phyloP scores from a whole-genome alignment of 768 basidiomycete genomes.

The Collybia nuda region DNA sequence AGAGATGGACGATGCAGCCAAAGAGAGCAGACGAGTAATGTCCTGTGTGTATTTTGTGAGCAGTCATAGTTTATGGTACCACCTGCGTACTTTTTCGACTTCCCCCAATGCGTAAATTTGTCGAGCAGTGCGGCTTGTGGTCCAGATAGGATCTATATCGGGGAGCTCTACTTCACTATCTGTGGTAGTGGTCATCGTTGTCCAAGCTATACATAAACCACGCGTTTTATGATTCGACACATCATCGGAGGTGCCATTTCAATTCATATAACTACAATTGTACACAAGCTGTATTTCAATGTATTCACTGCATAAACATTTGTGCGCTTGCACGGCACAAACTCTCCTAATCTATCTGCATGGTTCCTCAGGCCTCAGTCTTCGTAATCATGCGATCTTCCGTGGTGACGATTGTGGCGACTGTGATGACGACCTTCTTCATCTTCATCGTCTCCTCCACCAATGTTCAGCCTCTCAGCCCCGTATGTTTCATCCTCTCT shows the following conservation, averaged over 20 bases:
- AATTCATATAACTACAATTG: too few species aligned
- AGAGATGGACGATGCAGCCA: conserved; percentile 78
- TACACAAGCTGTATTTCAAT: too few species aligned
- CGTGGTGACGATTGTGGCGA: conserved; percentile 10
- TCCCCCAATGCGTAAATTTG: conserved; percentile 80
- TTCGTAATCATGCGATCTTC: conserved; percentile 16
- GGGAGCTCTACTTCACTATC: conserved; percentile 31
- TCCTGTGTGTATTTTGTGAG: conserved; percentile 46
- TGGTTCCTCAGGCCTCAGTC: neutral
- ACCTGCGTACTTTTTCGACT: conserved; percentile 66
- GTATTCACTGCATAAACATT: too few species aligned
- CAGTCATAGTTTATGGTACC: neutral
- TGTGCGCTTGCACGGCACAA: too few species aligned
- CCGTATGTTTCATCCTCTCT: conserved; percentile 45
- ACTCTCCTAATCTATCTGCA: too few species aligned
- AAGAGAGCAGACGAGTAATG: conserved; percentile 69
- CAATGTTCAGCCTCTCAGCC: conserved; percentile 46
- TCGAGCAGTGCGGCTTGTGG: conserved; percentile 74
- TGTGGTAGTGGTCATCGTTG: conserved; percentile 22
- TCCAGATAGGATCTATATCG: conserved; percentile 81
- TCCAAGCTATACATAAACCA: conserved; percentile 1
- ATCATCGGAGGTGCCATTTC: too few species aligned
- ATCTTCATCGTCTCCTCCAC: conserved; percentile 23
- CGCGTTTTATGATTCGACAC: neutral
- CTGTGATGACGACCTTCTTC: conserved; percentile 25